These are phyloP conservation scores for Kitagawia praeruptora DNA, from an alignment of 129 eudicot genomes.

Conservation along the genomic window DNA sequence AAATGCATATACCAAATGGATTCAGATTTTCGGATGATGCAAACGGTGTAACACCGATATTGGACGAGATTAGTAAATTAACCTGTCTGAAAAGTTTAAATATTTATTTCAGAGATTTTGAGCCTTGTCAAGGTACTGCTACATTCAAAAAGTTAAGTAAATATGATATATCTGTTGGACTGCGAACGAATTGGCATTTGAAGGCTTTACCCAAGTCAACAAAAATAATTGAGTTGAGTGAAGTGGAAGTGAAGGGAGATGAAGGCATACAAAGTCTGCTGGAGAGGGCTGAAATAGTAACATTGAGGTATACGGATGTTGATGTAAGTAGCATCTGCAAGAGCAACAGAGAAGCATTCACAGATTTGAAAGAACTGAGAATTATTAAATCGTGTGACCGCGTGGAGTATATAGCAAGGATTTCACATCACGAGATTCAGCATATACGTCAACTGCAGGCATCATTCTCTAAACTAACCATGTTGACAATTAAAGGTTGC, in stretches of 20 bases:
- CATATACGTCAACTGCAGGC: not conserved
- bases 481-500: not conserved
- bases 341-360: not conserved
- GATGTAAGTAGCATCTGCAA: not conserved
- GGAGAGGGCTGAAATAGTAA: not conserved
- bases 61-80: not conserved
- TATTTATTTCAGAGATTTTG: not conserved
- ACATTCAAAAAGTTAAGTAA: not conserved
- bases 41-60: no score
- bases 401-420: not conserved
- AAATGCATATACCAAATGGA: no score
- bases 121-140: not conserved
- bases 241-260: no score
- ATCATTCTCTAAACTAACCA: not conserved
- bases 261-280: not conserved
- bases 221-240: rapidly evolving
- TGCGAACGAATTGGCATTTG: not conserved
- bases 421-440: not conserved
- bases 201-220: no score
- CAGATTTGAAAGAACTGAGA: not conserved
- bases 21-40: not conserved
- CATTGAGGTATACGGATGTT: not conserved
- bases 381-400: rapidly evolving
- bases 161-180: not conserved
- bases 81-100: not conserved